Conservation (phyloP, 106 monocot genomes). For the Cymbidium sinense region DNA sequence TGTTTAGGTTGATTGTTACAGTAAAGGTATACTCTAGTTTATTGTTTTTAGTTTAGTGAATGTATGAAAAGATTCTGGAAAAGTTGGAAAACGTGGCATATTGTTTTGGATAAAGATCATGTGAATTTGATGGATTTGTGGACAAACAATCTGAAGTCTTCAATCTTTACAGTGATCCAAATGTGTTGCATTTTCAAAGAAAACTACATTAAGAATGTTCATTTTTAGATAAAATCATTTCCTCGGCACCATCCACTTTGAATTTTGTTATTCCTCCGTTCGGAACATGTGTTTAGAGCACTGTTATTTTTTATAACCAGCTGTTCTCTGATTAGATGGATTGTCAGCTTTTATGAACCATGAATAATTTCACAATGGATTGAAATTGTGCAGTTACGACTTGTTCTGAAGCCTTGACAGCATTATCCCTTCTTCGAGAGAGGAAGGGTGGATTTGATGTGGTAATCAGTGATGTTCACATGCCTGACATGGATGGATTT, state of each 20-base stretch:
- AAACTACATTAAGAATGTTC: background rate
- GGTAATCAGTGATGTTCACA: constrained; percentile 63
- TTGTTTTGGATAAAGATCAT: background rate
- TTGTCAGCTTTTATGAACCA: background rate
- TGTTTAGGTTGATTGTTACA: no score
- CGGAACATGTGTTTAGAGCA: background rate
- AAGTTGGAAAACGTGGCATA: background rate
- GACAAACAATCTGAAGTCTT: background rate
- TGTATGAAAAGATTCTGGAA: background rate
- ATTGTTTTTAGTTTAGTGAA: background rate
- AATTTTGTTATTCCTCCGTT: background rate
- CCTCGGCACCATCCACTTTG: background rate
- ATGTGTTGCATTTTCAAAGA: background rate
- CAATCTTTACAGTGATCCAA: background rate
- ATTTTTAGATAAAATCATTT: background rate
- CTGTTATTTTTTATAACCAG: background rate
- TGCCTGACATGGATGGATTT: constrained; percentile 75
- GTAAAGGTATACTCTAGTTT: background rate
- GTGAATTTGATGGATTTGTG: background rate
- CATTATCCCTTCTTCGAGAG: constrained; percentile 56
- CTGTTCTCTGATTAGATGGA: background rate
- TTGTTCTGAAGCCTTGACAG: constrained; percentile 47
- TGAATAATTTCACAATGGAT: background rate
- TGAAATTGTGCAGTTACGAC: constrained; percentile 40
- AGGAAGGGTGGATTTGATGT: constrained; percentile 48